Percentiles rank a stretch among this genome's conserved stretches.
These are phyloP conservation scores for Karstenula rhodostoma DNA, from an alignment of 2,329 filamentous ascomycete species.

Conservation along the genomic window DNA sequence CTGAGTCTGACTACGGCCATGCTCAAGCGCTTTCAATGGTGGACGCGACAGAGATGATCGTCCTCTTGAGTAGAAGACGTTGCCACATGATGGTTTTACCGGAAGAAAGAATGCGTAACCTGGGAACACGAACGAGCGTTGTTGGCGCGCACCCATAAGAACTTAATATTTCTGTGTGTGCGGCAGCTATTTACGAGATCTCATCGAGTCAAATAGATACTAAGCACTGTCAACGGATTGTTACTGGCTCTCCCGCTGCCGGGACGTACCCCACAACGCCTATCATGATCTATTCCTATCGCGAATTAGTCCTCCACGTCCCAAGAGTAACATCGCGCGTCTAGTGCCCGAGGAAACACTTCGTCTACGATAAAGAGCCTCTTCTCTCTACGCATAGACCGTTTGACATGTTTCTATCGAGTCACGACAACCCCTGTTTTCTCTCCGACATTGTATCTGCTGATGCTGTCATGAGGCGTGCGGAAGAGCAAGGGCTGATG, in stretches of 20 bases:
- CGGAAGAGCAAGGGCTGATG: background rate
- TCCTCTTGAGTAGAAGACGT: too few relatives aligned
- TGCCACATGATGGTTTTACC: too few relatives aligned
- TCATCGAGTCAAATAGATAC: constrained; percentile 9
- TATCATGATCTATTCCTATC: constrained; percentile 1
- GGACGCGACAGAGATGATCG: background rate
- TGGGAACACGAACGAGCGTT: background rate
- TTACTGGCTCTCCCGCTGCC: constrained; percentile 9
- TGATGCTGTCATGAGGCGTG: background rate
- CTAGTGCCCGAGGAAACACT: background rate
- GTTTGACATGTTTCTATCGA: constrained; percentile 43
- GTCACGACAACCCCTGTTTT: constrained; percentile 25
- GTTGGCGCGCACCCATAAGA: background rate
- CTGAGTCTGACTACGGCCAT: background rate
- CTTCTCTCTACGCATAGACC: constrained; percentile 17
- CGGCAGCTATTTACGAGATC: constrained; percentile 10
- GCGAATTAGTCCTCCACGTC: background rate
- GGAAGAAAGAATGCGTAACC: background rate
- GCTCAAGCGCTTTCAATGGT: background rate
- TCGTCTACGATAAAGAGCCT: constrained; percentile 30
- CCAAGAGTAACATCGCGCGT: constrained; percentile 3
- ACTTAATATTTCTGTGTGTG: background rate
- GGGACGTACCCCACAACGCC: constrained; percentile 3
- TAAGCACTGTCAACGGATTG: background rate
- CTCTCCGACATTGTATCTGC: constrained; percentile 23